A percentile compares a stretch with the other conserved stretches of the same genome.
These are phyloP conservation scores for Filobasidium wieringae DNA, from an alignment of 768 basidiomycete species.

Conservation along the genomic window DNA sequence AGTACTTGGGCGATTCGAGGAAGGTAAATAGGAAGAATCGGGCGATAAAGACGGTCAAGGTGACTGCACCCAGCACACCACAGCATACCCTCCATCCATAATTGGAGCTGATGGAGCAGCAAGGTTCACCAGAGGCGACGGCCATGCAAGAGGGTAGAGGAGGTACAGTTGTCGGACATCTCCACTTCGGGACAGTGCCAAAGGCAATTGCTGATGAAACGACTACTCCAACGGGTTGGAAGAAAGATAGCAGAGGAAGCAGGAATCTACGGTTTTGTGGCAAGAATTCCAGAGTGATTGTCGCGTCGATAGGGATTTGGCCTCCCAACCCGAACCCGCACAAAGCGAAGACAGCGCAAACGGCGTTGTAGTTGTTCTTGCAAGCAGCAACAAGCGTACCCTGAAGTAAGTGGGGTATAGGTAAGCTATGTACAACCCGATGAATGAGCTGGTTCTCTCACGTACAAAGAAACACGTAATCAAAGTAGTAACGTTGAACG, in stretches of 20 bases:
- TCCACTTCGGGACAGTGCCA: constrained; percentile 50
- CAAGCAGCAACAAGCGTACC: constrained; percentile 28
- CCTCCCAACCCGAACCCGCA: constrained; percentile 29
- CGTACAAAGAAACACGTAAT: constrained; percentile 39
- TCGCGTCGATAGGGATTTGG: constrained; percentile 41
- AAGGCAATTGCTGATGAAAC: constrained; percentile 48
- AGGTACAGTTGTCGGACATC: constrained; percentile 38
- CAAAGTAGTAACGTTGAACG: constrained; percentile 41
- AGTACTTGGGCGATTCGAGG: constrained; percentile 54
- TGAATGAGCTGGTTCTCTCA: neutral
- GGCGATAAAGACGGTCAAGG: constrained; percentile 47
- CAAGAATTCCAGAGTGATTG: constrained; percentile 36
- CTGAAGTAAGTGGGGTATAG: neutral
- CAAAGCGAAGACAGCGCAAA: constrained; percentile 36
- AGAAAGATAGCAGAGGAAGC: constrained; percentile 46
- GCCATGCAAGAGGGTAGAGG: constrained; percentile 22
- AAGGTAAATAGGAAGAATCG: constrained; percentile 52
- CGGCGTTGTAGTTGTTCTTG: constrained; percentile 38
- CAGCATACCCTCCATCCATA: constrained; percentile 55
- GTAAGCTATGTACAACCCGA: neutral
- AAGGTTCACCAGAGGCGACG: constrained; percentile 30
- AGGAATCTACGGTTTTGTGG: constrained; percentile 39
- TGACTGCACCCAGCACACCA: constrained; percentile 42
- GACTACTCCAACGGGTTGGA: constrained; percentile 44
- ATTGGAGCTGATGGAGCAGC: constrained; percentile 47